These are phyloP conservation scores for Citrus reticulata DNA, from an alignment of 345 rosid species.

Conservation along the genomic window DNA sequence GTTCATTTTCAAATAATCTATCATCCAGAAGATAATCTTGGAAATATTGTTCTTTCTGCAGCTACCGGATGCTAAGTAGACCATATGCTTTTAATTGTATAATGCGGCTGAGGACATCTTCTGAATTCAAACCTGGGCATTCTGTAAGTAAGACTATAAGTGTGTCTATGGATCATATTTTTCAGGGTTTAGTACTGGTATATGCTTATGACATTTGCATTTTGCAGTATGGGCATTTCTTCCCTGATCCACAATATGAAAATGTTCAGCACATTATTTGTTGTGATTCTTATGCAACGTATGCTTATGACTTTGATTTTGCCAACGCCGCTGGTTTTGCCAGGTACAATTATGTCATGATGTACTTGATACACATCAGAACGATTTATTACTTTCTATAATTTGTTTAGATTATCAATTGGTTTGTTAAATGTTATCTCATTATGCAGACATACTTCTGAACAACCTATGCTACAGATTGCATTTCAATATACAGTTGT, in stretches of 20 bases:
- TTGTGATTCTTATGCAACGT: conserved; percentile 94
- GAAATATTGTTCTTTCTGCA: conserved; percentile 25
- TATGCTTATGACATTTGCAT: conserved; percentile 10
- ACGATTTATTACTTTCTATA: not conserved
- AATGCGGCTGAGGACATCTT: conserved; percentile 86
- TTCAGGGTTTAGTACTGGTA: conserved; percentile 1
- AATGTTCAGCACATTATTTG: conserved; percentile 96
- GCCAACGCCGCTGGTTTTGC: conserved; percentile 73
- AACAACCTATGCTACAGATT: conserved; percentile 87
- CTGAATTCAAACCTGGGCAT: conserved; percentile 86
- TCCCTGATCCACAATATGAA: conserved; percentile 96
- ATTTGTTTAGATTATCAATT: not conserved
- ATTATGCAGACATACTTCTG: conserved; percentile 59
- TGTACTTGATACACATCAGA: not conserved
- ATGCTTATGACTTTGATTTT: conserved; percentile 94
- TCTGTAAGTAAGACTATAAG: conserved; percentile 51
- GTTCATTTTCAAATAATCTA: conserved; percentile 1
- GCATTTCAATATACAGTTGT: conserved; percentile 93
- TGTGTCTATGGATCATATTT: not conserved
- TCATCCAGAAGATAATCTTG: not conserved
- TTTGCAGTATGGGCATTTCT: conserved; percentile 97
- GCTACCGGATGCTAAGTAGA: conserved; percentile 91
- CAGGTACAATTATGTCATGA: conserved; percentile 42
- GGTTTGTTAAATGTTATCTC: not conserved
- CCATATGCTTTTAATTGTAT: conserved; percentile 95